Percentiles rank a stretch among this genome's conserved stretches.
These are phyloP conservation scores for Incumbomyces delicatus DNA, from an alignment of 2,329 filamentous ascomycete species.

Conservation along the genomic window DNA sequence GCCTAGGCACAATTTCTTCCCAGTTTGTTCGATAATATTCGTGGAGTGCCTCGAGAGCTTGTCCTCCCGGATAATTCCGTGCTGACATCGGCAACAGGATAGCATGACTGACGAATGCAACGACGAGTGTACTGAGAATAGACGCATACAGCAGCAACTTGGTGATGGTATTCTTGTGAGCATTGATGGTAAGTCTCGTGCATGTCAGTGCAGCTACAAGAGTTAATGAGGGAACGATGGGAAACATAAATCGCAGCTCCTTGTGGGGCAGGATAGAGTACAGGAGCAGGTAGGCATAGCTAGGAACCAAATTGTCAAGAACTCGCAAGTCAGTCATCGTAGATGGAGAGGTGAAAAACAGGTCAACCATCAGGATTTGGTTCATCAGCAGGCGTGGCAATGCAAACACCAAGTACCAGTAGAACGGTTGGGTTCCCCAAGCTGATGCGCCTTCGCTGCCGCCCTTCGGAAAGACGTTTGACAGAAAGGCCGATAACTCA, in stretches of 20 bases:
- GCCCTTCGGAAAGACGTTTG: conserved; percentile 76
- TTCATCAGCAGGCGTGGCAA: conserved; percentile 78
- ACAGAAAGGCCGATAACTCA: conserved; percentile 79
- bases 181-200: conserved; percentile 57
- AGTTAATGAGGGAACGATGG: conserved; percentile 71
- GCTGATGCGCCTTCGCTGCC: conserved; percentile 47
- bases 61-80: conserved; percentile 87
- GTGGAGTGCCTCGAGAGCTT: conserved; percentile 51
- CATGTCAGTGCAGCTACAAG: conserved; percentile 66
- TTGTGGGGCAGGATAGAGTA: conserved; percentile 93
- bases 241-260: conserved; percentile 91
- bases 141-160: conserved; percentile 46
- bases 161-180: conserved; percentile 52
- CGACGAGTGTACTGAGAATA: conserved; percentile 48
- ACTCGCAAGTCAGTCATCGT: conserved; percentile 39
- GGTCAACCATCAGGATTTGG: conserved; percentile 45
- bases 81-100: conserved; percentile 74
- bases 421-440: conserved; percentile 80
- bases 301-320: conserved; percentile 53
- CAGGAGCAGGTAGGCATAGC: conserved; percentile 60
- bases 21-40: conserved; percentile 15
- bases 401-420: conserved; percentile 75
- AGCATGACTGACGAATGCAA: conserved; percentile 51
- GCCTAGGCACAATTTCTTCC: neutral
- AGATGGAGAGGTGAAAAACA: conserved; percentile 39